These are phyloP conservation scores for Tolypocladium album DNA, from an alignment of 2,329 filamentous ascomycete species.

Conservation along the genomic window DNA sequence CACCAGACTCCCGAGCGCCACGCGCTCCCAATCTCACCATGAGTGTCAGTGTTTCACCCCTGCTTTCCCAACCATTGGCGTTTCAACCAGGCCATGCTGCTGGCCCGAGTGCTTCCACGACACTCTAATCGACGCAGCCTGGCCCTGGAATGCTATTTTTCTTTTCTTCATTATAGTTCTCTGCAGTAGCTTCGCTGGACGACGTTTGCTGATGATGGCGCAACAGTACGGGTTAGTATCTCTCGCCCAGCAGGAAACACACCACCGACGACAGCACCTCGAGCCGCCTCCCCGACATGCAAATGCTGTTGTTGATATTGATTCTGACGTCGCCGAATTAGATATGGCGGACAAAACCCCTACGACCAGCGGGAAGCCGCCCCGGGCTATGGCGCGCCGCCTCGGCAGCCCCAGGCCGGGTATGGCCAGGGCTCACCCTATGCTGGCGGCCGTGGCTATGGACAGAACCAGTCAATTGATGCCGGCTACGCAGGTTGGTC, in stretches of 20 bases:
- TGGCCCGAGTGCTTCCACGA: neutral
- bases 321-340: conserved; percentile 14
- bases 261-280: neutral
- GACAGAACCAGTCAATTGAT: conserved; percentile 11
- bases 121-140: neutral
- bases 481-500: conserved; percentile 19
- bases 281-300: conserved; percentile 14
- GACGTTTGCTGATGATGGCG: conserved; percentile 16
- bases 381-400: conserved; percentile 19
- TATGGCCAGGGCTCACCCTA: conserved; percentile 12
- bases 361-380: conserved; percentile 43
- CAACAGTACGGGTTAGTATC: conserved; percentile 44
- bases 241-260: neutral
- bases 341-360: conserved; percentile 48
- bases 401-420: conserved; percentile 5
- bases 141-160: neutral
- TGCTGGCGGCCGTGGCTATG: conserved; percentile 12
- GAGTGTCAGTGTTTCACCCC: conserved; percentile 17
- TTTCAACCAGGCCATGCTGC: conserved; percentile 7
- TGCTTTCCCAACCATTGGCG: conserved; percentile 10
- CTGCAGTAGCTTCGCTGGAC: neutral
- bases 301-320: neutral
- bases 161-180: neutral
- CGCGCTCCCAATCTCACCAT: conserved; percentile 10
- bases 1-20: conserved; percentile 1